Evolutionary conservation across 2,329 filamentous ascomycete genomes (phyloP), one percentile per base, ranked within the genome.

Genomic region (Colletotrichum sp.): DNA sequence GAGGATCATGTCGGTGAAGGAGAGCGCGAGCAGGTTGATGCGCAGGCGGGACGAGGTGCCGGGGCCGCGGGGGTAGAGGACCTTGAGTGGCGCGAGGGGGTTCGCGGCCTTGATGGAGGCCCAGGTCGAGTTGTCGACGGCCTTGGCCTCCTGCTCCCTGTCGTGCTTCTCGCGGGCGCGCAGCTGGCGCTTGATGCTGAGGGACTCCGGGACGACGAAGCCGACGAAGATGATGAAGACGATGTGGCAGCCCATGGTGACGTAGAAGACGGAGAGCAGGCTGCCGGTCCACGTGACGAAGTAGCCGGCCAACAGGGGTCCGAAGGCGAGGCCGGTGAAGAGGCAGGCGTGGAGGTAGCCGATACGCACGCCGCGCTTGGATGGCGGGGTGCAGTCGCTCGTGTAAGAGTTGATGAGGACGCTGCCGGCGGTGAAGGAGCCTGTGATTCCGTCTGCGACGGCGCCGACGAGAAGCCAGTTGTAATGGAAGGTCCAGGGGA

Each of bases 341-440:
- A 99, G 87, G 77, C 93, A 95, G 13, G 95, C 95, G 79, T 98
- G 95, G 78, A 98, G 93, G 81, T 96, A 96, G 8, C 95, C 96
- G 82, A 98, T 97, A 6, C 92, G 91, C 9, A 98, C 93, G 73
- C 93, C 94, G 24, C 97, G 92, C 79, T 91, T 91, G 34, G 94
- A 93, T 0, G 95, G 94, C 6, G 93, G 87, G 1, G 95, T 96
- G 83, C 95, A 98, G 82, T 99, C 97, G 54, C 95, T 93, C 15
- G 94, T 93, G 82, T 98, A 99, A 0, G 96, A 95, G 81, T 97
- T 93, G 27, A 91, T 92, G 72, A 98, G 86, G 24, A 93, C 86
- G 59, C 93, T 93, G 33, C 93, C 93, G 1, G 95, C 91, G 2
- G 95, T 98, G 81, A 98, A 98, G 1, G 96, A 98, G 9, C 97